Evolutionary conservation across 1,139 yeast genomes (phyloP), one percentile per base, ranked within the genome.

Genomic region (Geotrichum candidum): DNA sequence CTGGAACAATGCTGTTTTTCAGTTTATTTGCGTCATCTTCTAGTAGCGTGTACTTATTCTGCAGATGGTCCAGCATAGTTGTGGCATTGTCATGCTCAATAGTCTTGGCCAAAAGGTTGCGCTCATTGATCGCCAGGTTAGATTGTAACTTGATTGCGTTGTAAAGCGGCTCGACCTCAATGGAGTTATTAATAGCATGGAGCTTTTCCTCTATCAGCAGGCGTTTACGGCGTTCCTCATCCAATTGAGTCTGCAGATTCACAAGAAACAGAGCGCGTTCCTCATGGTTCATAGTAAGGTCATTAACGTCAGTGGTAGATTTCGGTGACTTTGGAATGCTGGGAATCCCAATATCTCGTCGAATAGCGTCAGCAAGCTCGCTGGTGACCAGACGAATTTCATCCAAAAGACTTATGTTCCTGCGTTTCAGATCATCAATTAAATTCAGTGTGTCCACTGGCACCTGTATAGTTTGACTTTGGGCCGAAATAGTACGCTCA

Each of bases 321-420:
- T 23, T 15, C n/a, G 22, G 45, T n/a, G 13, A 48, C 51, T 7
- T 23, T 38, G 23, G 29, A n/a, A 2, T 56, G 23, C 15, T 57
- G 27, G 61, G 66, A 3, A 75, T 66, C 4, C 69, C 70, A 46
- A 72, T 70, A 65, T 75, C 78, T 5, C 78, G 73, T 46, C 77
- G 71, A 31, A 73, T 68, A 2, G 76, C 67, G 61, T 75, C 78
- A 2, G 76, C 76, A 15, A 75, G 71, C 63, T 75, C 78, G 31
- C 72, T 67, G 1, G 77, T 71, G n/a, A 75, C 72, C 9, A 74
- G 66, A 9, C 75, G 66, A 22, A 75, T 65, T 56, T 75, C 78
- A 41, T 74, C 73, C 56, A 73, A 65, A 7, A 75, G 68, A 45
- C 31, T 27, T 15, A 48, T 35, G 31, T 59, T 56, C 5, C 59